Conservation (phyloP, 2,329 filamentous ascomycete species). For the Epichloe aotearoae region DNA sequence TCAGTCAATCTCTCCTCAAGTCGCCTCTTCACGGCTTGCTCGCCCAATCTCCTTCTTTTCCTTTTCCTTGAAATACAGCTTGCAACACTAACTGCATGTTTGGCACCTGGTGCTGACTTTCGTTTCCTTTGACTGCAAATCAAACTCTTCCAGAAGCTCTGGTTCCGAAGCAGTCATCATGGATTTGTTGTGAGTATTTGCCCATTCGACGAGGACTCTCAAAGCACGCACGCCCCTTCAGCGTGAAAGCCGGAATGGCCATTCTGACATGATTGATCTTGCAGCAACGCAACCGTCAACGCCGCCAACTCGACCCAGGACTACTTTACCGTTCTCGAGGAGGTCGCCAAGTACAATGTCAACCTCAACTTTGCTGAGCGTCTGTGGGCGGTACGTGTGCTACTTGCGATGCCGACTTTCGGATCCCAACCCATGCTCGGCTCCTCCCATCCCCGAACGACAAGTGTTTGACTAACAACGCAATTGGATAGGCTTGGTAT, state of each 20-base stretch:
- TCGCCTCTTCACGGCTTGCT: background rate
- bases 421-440: background rate
- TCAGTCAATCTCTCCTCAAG: background rate
- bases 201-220: conserved; percentile 3
- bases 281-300: conserved; percentile 38
- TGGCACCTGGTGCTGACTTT: background rate
- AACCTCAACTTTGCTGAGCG: conserved; percentile 77
- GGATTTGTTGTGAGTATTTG: conserved; percentile 18
- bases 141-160: background rate
- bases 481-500: conserved; percentile 61
- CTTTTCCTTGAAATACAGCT: background rate
- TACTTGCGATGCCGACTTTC: conserved; percentile 4
- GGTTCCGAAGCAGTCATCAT: conserved; percentile 13
- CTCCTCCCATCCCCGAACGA: background rate
- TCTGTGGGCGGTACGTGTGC: conserved; percentile 62
- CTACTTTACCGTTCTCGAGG: conserved; percentile 46
- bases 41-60: background rate
- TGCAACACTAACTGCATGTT: background rate
- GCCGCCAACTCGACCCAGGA: conserved; percentile 34
- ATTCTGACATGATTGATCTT: conserved; percentile 9
- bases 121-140: background rate
- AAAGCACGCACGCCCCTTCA: conserved; percentile 7
- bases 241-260: background rate
- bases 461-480: background rate
- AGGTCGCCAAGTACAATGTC: conserved; percentile 62